Base-by-base conservation (phyloP, 1,284 basidiomycete species). In the Tilletia caries region DNA sequence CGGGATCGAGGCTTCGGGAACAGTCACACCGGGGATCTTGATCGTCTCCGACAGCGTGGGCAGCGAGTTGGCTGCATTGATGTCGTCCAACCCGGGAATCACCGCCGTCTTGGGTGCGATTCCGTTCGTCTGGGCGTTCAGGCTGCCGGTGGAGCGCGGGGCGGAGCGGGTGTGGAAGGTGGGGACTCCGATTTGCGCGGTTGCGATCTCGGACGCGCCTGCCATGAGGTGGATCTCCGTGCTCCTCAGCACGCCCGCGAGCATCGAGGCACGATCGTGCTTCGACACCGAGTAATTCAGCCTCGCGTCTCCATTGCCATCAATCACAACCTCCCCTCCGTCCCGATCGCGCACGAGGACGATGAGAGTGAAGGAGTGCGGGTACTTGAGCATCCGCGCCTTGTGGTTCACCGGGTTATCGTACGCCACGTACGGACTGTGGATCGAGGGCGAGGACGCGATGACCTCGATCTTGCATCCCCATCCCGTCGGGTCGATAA, bases 381-480 rank as follows among this genome's bases (percentile, higher is more conserved):
- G 70, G 74, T 82, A 83, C n/a, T 72, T 70, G 67, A 84, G 70
- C 75, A 85, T 79, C 20, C 78, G 70, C 5, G 68, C 54, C 77
- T 86, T 85, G 82, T 84, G 84, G 66, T 83, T 78, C 58, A 75
- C 70, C 3, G 80, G 78, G 8, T 77, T 77, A 10, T 68, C 65
- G 79, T 83, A 86, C 52, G 79, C 82, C 23, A 76, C 70, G 68
- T 83, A 83, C 13, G 81, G 74, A 43, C 83, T 80, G 58, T 84
- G 77, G 23, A 78, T 74, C 23, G 78, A 78, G 1, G 85, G 85
- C 68, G 83, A 77, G 62, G 85, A 84, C 62, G 82, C 79, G 60
- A 85, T 83, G 27, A 85, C 84, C 74, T 86, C 86, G 67, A 86
- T 76, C 82, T 86, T 86, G 75, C 82, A 83, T 33, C 86, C 81